Evolutionary conservation across 2,329 filamentous ascomycete species (phyloP), one percentile per base, ranked within the genome.

Genomic region (Fusarium acutatum): DNA sequence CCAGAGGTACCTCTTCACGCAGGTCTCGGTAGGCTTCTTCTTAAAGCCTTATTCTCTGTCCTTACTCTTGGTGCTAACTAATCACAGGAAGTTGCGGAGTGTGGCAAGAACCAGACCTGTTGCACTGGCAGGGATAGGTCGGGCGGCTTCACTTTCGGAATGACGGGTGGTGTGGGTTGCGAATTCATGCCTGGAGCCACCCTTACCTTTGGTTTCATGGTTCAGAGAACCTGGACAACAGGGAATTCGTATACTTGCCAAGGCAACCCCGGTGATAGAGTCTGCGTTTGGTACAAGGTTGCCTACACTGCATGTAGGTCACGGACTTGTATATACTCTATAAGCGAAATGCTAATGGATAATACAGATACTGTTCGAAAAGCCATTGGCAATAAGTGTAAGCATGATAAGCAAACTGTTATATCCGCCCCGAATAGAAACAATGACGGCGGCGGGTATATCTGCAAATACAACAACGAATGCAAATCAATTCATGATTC

Each of bases 1-100:
- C 0, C 10, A 8, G 20, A 47, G 44, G 26, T 30, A n/a, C 26
- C 0, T 12, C 0, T 30, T 0, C 6, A 0, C 2, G 6, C 44
- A 47, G 2, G 0, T 47, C 7, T 47, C 44, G 1, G 44, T 47
- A 12, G 0, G 44, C 3, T 30, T 22, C 9, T 4, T 12, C 44
- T 22, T 15, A 7, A 0, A 15, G 18, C 18, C 18, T 22, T 47
- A 28, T 22, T 28, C 4, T 47, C 13, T 20, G 2, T 26, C 1
- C 15, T 18, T 3, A 5, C 7, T 28, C 12, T 14, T 44, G 4
- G 26, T 26, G 17, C 24, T 44, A 44, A 44, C 17, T 46, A 22
- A 28, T 3, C 4, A 22, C 13, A 46, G 44, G 44, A 22, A 0
- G 6, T 1, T 46, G 0, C 28, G 1, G 0, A 28, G 0, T 46